Conservation (phyloP, 2,329 filamentous ascomycete genomes). For the Colletotrichum eleusines region DNA sequence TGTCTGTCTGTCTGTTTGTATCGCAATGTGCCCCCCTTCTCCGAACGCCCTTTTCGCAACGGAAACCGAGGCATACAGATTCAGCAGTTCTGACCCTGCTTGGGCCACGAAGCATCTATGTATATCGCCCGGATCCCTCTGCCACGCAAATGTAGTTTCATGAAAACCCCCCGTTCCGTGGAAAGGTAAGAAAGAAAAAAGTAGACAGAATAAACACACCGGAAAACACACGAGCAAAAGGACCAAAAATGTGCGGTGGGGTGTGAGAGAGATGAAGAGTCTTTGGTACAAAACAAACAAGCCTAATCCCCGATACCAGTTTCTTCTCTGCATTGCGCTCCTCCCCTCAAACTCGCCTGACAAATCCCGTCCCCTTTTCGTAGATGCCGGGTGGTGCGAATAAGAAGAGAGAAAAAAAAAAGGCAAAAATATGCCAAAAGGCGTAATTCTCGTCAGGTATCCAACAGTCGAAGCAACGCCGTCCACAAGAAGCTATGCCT, state of each 20-base stretch:
- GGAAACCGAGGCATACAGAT: background rate
- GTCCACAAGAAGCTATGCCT: slow-evolving; percentile 7
- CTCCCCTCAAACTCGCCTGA: slow-evolving; percentile 11
- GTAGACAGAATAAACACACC: background rate
- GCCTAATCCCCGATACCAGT: slow-evolving; percentile 17
- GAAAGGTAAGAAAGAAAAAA: slow-evolving; percentile 1
- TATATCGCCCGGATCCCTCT: slow-evolving; percentile 11
- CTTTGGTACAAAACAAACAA: slow-evolving; percentile 20
- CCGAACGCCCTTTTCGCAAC: slow-evolving; percentile 33
- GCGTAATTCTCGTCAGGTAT: slow-evolving; percentile 19
- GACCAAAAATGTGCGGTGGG: slow-evolving; percentile 15
- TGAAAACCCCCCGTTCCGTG: slow-evolving; percentile 16
- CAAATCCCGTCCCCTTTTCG: slow-evolving; percentile 16
- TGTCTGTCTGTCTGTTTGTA: background rate
- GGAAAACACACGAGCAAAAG: background rate
- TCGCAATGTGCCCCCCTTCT: slow-evolving; percentile 1
- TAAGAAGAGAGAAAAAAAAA: slow-evolving; percentile 4
- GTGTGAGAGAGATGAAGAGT: slow-evolving; percentile 15
- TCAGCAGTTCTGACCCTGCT: slow-evolving; percentile 6
- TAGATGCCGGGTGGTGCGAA: slow-evolving; percentile 26
- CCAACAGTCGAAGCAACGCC: slow-evolving; percentile 20
- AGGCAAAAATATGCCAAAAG: slow-evolving; percentile 21
- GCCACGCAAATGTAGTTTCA: slow-evolving; percentile 40
- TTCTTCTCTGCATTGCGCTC: background rate
- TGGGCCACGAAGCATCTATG: slow-evolving; percentile 5